phyloP scores from a whole-genome alignment of 202 grass and related monocot genomes.

The Saccharum hybrid region DNA sequence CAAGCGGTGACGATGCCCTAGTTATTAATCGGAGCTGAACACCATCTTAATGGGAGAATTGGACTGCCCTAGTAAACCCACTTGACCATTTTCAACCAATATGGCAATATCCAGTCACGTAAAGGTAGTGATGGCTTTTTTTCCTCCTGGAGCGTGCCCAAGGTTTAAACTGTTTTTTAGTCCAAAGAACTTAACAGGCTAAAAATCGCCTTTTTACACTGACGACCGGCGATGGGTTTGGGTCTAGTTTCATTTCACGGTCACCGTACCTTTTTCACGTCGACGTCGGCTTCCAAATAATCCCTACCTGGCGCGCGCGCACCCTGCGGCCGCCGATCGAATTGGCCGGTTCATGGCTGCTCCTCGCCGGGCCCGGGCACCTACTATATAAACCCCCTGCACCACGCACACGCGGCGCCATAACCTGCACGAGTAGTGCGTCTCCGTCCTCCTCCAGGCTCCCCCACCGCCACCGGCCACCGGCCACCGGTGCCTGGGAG shows the following conservation, averaged over 20 bases:
- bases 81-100: background rate
- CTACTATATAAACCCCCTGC: background rate
- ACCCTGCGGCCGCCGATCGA: background rate
- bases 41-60: too few relatives aligned
- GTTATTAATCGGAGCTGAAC: too few relatives aligned
- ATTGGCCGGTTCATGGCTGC: background rate
- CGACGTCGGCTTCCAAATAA: background rate
- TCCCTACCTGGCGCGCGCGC: background rate
- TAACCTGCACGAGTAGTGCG: background rate
- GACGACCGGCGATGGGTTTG: background rate
- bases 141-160: background rate
- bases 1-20: too few relatives aligned
- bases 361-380: background rate
- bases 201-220: conserved; percentile 2
- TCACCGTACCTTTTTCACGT: background rate
- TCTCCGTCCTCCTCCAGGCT: background rate
- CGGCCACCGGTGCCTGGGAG: background rate
- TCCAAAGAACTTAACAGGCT: background rate
- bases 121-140: too few relatives aligned
- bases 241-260: background rate
- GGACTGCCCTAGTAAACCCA: too few relatives aligned
- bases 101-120: background rate
- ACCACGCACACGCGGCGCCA: background rate
- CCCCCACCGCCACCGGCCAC: background rate
- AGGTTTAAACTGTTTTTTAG: background rate